Percentiles rank a stretch among this genome's conserved stretches.
Conservation (phyloP, 192 early-diverging fungal genomes). For the Backusella liffmaniae region DNA sequence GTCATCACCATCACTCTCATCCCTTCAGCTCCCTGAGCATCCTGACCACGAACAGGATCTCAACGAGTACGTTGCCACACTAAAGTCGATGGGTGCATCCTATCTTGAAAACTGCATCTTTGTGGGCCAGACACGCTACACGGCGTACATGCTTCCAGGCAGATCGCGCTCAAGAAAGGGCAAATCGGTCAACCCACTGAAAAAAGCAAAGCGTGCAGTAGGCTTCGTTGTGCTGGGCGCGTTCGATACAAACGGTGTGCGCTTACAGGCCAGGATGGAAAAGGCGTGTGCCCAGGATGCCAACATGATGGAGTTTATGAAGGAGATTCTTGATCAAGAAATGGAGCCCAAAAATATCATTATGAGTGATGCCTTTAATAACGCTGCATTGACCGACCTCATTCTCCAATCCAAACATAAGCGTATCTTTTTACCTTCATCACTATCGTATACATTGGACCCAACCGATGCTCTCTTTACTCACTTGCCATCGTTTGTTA, state of each 20-base stretch:
- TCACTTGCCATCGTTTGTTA: background rate
- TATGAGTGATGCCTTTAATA: background rate
- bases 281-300: background rate
- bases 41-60: background rate
- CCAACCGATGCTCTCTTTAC: background rate
- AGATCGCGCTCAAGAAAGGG: background rate
- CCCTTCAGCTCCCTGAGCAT: background rate
- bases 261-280: background rate
- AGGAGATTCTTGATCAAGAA: background rate
- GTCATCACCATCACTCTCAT: background rate
- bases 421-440: background rate
- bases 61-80: background rate
- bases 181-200: background rate
- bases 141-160: background rate
- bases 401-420: background rate
- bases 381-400: background rate
- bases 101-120: background rate
- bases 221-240: background rate
- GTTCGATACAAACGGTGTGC: background rate
- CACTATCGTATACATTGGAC: background rate
- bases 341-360: background rate
- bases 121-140: background rate
- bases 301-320: background rate
- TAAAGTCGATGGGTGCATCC: background rate
- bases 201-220: background rate